phyloP scores from a whole-genome alignment of 768 basidiomycete species.

The Pulveroboletus sp. region DNA sequence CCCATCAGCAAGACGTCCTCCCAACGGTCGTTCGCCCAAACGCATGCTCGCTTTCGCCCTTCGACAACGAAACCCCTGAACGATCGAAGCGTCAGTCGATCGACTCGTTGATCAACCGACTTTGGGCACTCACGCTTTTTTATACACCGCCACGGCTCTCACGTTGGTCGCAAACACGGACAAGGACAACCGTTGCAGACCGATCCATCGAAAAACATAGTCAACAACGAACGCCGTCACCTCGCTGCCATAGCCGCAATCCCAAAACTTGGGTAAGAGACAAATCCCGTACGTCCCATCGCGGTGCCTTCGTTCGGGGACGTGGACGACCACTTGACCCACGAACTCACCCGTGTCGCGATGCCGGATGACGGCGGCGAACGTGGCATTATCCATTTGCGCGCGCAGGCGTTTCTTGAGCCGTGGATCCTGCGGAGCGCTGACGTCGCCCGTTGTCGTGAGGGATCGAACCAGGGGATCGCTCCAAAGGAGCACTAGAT shows the following conservation, averaged over 20 bases:
- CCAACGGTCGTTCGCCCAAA: slow-evolving; percentile 37
- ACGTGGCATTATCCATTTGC: slow-evolving; percentile 24
- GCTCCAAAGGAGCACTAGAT: slow-evolving; percentile 28
- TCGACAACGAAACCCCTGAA: slow-evolving; percentile 40
- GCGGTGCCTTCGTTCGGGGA: slow-evolving; percentile 25
- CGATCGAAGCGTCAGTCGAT: not conserved
- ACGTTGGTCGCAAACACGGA: slow-evolving; percentile 37
- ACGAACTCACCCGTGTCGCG: slow-evolving; percentile 31
- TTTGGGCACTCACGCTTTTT: slow-evolving; percentile 36
- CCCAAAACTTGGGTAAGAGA: slow-evolving; percentile 33
- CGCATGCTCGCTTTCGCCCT: slow-evolving; percentile 34
- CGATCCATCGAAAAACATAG: slow-evolving; percentile 38
- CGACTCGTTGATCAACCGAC: not conserved
- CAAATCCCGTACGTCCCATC: slow-evolving; percentile 33
- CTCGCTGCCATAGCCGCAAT: slow-evolving; percentile 41
- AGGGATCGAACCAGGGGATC: slow-evolving; percentile 27
- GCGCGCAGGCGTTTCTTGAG: slow-evolving; percentile 17
- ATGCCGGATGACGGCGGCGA: slow-evolving; percentile 28
- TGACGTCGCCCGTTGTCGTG: slow-evolving; percentile 11
- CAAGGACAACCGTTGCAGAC: slow-evolving; percentile 40
- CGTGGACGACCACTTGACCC: slow-evolving; percentile 29
- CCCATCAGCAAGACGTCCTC: slow-evolving; percentile 38
- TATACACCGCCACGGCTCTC: slow-evolving; percentile 38
- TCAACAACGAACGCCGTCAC: slow-evolving; percentile 39
- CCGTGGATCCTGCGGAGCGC: slow-evolving; percentile 12